Evolutionary conservation across 208 protist genomes (phyloP), one percentile per base, ranked within the genome.

Genomic region (Trypanosoma vivax): DNA sequence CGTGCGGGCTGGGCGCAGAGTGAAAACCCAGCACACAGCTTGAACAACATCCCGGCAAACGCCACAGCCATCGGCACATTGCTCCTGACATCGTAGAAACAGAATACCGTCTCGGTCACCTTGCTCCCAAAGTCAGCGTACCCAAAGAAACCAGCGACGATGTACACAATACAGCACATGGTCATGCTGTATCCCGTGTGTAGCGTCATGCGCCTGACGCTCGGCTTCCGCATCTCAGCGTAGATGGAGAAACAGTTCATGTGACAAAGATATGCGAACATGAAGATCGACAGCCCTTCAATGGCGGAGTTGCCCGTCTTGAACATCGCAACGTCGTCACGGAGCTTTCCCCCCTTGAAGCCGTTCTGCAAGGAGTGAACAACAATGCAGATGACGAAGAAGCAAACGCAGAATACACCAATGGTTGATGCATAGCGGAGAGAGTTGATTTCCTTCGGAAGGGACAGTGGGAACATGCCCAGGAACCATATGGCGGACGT

Each of bases 101-200:
- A 53, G 18, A 88, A 58, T 7, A 82, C 55, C 29, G 79, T 47
- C 5, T 50, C 45, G 2, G 31, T 63, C 0, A 77, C 50, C 19
- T 65, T 48, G 9, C 66, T 57, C 27, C 78, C 79, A 56, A 92
- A 88, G 51, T 92, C 82, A 13, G 79, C 45, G 66, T 90, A 89
- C 43, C 82, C 84, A 41, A 90, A 89, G 47, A 88, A 28, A 34
- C 87, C 87, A 3, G 82, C 69, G 37, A 91, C 39, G 42, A 78
- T 53, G 76, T 92, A 90, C n/a, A 85, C 41, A 11, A 79, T 43
- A 31, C 69, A 79, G 54, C 83, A 92, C 30, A 89, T 30, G 10
- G 9, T 37, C 50, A 74, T 68, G 27, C 48, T 24, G 28, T 77
- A 35, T 38, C 50, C 38, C 1, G 66, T 51, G 48, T 59, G 55